Conservation (phyloP, 177 flowering plant genomes). For the Vitis hybrid region DNA sequence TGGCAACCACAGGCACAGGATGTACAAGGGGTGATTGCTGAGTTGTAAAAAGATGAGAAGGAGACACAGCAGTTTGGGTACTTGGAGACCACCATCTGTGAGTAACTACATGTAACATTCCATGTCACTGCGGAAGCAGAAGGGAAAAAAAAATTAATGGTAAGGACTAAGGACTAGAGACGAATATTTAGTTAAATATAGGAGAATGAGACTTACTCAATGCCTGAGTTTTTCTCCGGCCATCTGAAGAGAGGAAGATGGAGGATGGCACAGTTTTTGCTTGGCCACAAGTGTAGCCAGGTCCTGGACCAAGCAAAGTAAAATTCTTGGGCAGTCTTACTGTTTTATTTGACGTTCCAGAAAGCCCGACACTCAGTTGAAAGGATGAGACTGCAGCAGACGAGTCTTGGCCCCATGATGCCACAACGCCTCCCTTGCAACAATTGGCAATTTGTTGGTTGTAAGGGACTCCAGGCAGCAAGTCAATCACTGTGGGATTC, state of each 20-base stretch:
- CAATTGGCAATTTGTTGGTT: constrained; percentile 63
- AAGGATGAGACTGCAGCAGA: constrained; percentile 53
- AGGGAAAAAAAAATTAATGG: not conserved
- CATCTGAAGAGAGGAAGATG: no score
- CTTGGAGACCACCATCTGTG: not conserved
- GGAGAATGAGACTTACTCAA: no score
- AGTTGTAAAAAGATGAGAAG: no score
- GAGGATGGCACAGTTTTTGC: no score
- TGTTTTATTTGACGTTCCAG: constrained; percentile 69
- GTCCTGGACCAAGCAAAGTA: constrained; percentile 68
- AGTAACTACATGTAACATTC: not conserved
- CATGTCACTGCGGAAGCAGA: not conserved
- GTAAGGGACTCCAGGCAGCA: constrained; percentile 73
- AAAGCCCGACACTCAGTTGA: constrained; percentile 62
- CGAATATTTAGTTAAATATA: no score
- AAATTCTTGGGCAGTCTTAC: constrained; percentile 64
- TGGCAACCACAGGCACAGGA: no score
- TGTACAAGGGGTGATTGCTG: no score
- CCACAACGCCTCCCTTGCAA: constrained; percentile 68
- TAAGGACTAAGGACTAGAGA: no score
- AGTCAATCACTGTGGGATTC: constrained; percentile 56
- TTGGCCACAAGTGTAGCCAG: constrained; percentile 67
- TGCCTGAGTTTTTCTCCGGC: no score
- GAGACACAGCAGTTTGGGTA: no score
- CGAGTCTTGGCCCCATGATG: constrained; percentile 67